Evolutionary conservation across 1,139 yeast genomes (phyloP).

Genomic region (Hemisphaericaspora lyxosophila): DNA sequence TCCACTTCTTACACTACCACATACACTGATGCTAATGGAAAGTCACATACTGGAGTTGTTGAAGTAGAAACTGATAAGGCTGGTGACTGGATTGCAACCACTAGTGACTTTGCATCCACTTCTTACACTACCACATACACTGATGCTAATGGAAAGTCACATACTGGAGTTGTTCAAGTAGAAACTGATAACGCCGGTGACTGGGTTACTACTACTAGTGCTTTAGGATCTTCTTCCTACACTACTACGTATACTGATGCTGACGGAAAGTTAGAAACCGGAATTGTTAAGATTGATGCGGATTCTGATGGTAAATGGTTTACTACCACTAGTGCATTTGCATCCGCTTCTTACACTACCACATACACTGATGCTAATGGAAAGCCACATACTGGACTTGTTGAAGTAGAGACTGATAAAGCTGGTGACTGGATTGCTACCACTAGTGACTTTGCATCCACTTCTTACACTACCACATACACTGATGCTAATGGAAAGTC

Average conservation of each 20-base stretch:
- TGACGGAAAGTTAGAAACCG: too few relatives aligned
- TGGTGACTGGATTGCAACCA: slow-evolving; percentile 7
- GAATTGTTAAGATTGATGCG: neutral
- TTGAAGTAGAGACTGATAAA: slow-evolving; percentile 1
- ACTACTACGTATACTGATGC: too few relatives aligned
- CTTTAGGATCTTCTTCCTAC: too few relatives aligned
- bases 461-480: slow-evolving; percentile 2
- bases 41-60: neutral
- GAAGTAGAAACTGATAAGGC: neutral
- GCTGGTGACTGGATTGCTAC: slow-evolving; percentile 4
- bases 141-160: too few relatives aligned
- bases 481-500: neutral
- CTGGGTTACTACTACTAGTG: too few relatives aligned
- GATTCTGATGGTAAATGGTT: neutral
- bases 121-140: neutral
- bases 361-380: neutral
- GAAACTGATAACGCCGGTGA: too few relatives aligned
- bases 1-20: slow-evolving; percentile 1
- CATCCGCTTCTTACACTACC: neutral
- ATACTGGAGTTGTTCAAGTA: neutral
- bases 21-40: neutral
- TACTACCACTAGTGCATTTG: neutral
- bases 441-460: neutral
- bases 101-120: neutral
- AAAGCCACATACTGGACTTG: neutral